Evolutionary conservation across 2,329 filamentous ascomycete genomes (phyloP).

Genomic region (Ophiocordyceps australis): DNA sequence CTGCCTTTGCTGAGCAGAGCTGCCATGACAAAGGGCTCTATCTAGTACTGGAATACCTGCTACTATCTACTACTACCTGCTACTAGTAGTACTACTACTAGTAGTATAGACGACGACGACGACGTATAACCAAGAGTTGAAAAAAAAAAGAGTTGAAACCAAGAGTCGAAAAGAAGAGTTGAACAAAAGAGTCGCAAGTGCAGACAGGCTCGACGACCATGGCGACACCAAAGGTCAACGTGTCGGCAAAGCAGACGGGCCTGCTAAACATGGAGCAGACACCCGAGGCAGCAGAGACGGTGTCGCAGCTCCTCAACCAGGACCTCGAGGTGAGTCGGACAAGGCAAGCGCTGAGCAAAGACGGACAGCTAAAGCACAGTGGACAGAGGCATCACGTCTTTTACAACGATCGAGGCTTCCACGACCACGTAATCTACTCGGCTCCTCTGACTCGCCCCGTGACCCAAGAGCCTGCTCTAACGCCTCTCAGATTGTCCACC

Average conservation of each 20-base stretch:
- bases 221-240: slow-evolving; percentile 28
- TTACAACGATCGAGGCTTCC: slow-evolving; percentile 59
- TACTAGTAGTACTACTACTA: too few relatives aligned
- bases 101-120: too few relatives aligned
- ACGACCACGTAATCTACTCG: slow-evolving; percentile 78
- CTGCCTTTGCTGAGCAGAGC: too few relatives aligned
- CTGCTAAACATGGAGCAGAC: slow-evolving; percentile 27
- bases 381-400: slow-evolving; percentile 52
- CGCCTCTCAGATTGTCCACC: slow-evolving; percentile 41
- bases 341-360: too few relatives aligned
- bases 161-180: too few relatives aligned
- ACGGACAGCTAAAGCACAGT: too few relatives aligned
- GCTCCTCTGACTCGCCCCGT: not conserved
- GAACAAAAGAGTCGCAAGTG: too few relatives aligned
- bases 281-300: slow-evolving; percentile 40
- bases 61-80: too few relatives aligned
- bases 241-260: slow-evolving; percentile 29
- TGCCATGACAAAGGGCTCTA: slow-evolving; percentile 25
- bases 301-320: slow-evolving; percentile 52
- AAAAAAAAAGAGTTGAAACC: too few relatives aligned
- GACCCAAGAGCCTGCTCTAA: not conserved
- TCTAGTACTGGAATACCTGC: too few relatives aligned
- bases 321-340: slow-evolving; percentile 40
- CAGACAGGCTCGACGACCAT: too few relatives aligned
- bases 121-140: too few relatives aligned